Evolutionary conservation across 305 asterid species (phyloP).

Genomic region (Lippia alba): DNA sequence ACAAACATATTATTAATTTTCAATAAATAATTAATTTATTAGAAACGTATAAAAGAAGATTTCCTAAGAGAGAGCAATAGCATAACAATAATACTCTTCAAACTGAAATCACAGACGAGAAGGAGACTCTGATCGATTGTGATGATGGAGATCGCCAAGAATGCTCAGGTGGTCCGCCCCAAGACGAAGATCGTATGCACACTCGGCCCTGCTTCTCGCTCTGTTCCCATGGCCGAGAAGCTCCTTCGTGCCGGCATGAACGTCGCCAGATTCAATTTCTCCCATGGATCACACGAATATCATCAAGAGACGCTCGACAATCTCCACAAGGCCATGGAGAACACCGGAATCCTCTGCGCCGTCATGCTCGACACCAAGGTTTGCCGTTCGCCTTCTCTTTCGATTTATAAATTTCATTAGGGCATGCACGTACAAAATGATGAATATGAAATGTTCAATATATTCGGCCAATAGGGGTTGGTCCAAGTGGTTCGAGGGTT

Average conservation of each 20-base stretch:
- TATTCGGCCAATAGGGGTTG: too few species aligned
- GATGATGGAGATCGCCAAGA: constrained; percentile 6
- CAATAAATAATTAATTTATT: too few species aligned
- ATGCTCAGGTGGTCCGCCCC: constrained; percentile 37
- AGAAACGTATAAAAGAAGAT: too few species aligned
- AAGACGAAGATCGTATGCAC: constrained; percentile 73
- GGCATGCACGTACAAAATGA: neutral
- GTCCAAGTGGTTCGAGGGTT: too few species aligned
- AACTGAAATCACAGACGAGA: neutral
- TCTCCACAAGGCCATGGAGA: constrained; percentile 61
- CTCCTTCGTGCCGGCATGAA: constrained; percentile 64
- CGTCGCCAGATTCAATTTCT: constrained; percentile 69
- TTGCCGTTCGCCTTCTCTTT: too few species aligned
- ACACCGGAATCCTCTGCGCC: constrained; percentile 70
- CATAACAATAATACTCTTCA: neutral
- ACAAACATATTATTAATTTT: too few species aligned
- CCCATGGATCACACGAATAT: constrained; percentile 66
- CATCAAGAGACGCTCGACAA: constrained; percentile 71
- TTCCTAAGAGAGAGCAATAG: too few species aligned
- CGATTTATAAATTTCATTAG: constrained; percentile 10
- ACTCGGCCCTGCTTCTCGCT: constrained; percentile 63
- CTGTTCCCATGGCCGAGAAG: constrained; percentile 60
- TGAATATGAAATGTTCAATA: neutral
- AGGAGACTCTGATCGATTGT: neutral
- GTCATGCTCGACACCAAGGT: constrained; percentile 77